Percentiles rank a stretch among this genome's conserved stretches.
phyloP scores from a whole-genome alignment of 176 grass and related monocot species.

The Themeda triandra region DNA sequence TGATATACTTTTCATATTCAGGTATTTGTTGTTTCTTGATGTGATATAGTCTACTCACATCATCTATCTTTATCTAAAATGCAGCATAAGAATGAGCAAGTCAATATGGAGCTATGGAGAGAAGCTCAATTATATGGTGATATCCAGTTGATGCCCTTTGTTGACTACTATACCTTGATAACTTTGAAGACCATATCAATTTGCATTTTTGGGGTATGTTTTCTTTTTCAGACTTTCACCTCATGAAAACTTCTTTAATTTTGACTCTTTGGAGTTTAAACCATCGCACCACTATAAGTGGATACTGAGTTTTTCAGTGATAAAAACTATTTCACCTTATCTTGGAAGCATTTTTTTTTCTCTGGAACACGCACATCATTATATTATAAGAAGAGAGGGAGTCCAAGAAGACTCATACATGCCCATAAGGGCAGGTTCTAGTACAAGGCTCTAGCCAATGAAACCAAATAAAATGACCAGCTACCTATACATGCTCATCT shows the following conservation, averaged over 20 bases:
- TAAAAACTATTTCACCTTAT: neutral
- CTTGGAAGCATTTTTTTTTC: neutral
- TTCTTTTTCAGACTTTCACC: slow-evolving; percentile 34
- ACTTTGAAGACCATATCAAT: slow-evolving; percentile 77
- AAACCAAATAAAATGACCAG: neutral
- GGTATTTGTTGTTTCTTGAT: slow-evolving; percentile 2
- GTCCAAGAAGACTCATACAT: neutral
- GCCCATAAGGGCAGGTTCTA: neutral
- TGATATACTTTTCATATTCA: slow-evolving; percentile 10
- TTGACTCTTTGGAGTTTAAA: neutral
- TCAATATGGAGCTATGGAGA: slow-evolving; percentile 82
- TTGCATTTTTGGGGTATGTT: slow-evolving; percentile 76
- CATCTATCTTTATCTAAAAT: slow-evolving; percentile 24
- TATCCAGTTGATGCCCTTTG: slow-evolving; percentile 95
- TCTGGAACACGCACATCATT: neutral
- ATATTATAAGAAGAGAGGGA: neutral
- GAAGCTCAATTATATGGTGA: slow-evolving; percentile 81
- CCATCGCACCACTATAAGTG: neutral
- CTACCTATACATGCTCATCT: neutral
- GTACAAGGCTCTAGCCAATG: neutral
- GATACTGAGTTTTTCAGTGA: neutral
- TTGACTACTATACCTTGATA: slow-evolving; percentile 90
- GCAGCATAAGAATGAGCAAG: slow-evolving; percentile 74
- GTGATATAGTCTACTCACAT: slow-evolving; percentile 13
- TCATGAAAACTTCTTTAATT: slow-evolving; percentile 14